These are phyloP conservation scores for Setaria italica DNA, from an alignment of 202 grass and related monocot genomes.

Conservation along the genomic window DNA sequence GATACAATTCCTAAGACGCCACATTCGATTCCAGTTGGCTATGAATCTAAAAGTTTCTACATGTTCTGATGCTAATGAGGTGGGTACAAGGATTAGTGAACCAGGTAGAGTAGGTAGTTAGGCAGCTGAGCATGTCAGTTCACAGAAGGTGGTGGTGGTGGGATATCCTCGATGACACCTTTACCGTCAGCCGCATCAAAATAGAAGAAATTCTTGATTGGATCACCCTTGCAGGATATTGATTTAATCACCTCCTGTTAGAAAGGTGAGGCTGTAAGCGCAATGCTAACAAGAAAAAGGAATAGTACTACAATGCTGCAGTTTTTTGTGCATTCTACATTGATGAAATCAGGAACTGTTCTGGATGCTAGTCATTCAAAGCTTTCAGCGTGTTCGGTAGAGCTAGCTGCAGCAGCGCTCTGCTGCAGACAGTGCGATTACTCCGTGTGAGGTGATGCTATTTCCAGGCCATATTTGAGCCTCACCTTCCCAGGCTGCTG, in stretches of 20 bases:
- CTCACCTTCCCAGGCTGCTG: too few relatives aligned
- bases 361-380: neutral
- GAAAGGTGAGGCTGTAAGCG: conserved; percentile 13
- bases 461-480: too few relatives aligned
- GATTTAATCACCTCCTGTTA: conserved; percentile 94
- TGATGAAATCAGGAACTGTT: neutral
- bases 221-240: conserved; percentile 95
- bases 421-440: too few relatives aligned
- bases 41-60: conserved; percentile 3
- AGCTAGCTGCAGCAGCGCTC: too few relatives aligned
- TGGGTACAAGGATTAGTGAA: conserved; percentile 37
- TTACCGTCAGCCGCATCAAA: conserved; percentile 74
- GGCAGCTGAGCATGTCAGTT: conserved; percentile 7
- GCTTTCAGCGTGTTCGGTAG: too few relatives aligned
- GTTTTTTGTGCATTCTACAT: neutral
- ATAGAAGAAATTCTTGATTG: conserved; percentile 96
- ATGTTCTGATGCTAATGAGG: conserved; percentile 11
- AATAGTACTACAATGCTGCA: neutral
- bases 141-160: conserved; percentile 40
- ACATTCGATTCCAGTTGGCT: neutral
- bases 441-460: too few relatives aligned
- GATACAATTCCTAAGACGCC: neutral
- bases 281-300: conserved; percentile 7
- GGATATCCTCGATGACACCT: conserved; percentile 80
- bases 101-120: conserved; percentile 27